Evolutionary conservation across 1,284 basidiomycete genomes (phyloP), one percentile per base, ranked within the genome.

Genomic region (Heterobasidion occidentale): DNA sequence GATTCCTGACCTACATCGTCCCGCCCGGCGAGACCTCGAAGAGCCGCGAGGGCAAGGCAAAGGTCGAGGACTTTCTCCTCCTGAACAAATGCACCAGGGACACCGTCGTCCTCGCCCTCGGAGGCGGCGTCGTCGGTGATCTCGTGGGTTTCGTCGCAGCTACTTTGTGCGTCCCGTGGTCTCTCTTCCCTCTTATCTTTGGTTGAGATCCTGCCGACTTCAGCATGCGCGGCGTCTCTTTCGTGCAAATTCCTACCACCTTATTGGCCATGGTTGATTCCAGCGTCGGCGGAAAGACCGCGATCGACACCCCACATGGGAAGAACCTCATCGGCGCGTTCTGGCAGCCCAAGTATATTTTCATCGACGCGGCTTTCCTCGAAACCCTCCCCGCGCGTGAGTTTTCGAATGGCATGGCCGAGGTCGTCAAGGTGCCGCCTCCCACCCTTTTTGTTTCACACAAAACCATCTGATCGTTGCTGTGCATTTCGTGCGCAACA

Each of bases 301-400:
- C 96, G 36, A 96, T 99, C 62, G 97, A 99, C 70, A 98, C 95
- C 0, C 93, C 88, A 3, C 86, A 89, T 62, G 97, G 96, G 59
- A 99, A 99, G 77, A 99, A 99, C 72, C 81, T 99, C 63, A 92
- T 99, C 63, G 97, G 96, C 60, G 90, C 96, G 3, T 99, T 99
- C 78, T 95, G 94, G 91, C 97, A 99, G 73, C 96, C 96, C 1
- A 84, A 89, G 65, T 98, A 90, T 76, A 90, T 98, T 69, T 99
- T 99, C 73, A 97, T 98, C 64, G 97, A 99, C 70, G 89, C 93
- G 15, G 89, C 94, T 0, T 97, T 97, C 78, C 83, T 99, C 59
- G 91, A 94, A 64, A 96, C 94, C 1, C 86, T 99, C 5, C 95
- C 95, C 0, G 74, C 86, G 47, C 80, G 97, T 59, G 97, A 99